Percentiles rank a stretch among this genome's conserved stretches.
Evolutionary conservation across 495 filamentous ascomycete species (phyloP).

Genomic region (Hypoxylon perforatum): DNA sequence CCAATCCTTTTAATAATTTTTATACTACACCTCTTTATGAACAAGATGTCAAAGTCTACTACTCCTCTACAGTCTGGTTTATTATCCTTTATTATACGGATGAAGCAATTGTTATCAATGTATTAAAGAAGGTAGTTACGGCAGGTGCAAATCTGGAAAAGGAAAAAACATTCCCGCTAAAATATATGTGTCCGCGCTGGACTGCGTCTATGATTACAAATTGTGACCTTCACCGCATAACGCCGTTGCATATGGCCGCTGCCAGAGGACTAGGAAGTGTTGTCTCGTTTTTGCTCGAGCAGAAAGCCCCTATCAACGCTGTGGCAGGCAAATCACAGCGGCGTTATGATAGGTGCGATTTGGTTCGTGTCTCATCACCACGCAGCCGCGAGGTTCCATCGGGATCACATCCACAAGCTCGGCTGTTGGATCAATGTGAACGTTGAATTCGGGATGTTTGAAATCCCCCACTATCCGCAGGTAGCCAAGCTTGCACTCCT

Average conservation of each 20-base stretch:
- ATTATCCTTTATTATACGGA: background rate
- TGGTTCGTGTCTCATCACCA: too few relatives aligned
- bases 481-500: too few relatives aligned
- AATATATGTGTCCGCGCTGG: background rate
- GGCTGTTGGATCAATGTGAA: too few relatives aligned
- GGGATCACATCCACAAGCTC: too few relatives aligned
- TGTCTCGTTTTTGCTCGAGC: background rate
- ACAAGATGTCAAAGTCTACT: background rate
- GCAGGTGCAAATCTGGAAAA: background rate
- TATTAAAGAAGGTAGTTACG: background rate
- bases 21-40: background rate
- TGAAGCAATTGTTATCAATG: background rate
- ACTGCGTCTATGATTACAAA: background rate
- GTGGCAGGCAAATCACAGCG: background rate
- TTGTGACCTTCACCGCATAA: background rate
- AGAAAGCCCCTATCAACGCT: background rate
- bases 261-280: background rate
- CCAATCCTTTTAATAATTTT: background rate
- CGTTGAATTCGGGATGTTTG: too few relatives aligned
- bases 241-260: background rate
- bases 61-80: background rate
- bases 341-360: too few relatives aligned
- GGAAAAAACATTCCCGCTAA: background rate
- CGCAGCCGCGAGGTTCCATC: too few relatives aligned
- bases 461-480: too few relatives aligned